phyloP scores from a whole-genome alignment of 2,329 filamentous ascomycete genomes.

The Claviceps africana region DNA sequence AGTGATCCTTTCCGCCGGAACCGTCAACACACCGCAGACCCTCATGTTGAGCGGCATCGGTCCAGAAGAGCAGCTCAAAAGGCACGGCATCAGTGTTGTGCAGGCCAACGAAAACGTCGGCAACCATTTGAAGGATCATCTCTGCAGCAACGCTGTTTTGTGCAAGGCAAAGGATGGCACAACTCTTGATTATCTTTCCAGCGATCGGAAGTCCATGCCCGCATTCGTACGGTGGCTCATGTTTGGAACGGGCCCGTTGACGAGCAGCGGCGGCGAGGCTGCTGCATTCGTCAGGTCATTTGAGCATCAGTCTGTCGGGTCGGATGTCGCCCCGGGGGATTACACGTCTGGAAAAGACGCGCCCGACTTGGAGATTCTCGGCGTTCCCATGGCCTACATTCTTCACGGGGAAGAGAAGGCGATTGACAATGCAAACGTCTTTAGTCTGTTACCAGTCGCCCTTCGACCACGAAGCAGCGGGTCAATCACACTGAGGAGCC shows the following conservation, averaged over 20 bases:
- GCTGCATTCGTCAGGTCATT: slow-evolving; percentile 9
- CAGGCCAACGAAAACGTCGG: slow-evolving; percentile 48
- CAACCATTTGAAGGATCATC: slow-evolving; percentile 28
- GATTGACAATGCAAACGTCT: slow-evolving; percentile 2
- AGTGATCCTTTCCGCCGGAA: slow-evolving; percentile 4
- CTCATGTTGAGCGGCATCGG: slow-evolving; percentile 5
- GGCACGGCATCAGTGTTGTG: slow-evolving; percentile 20
- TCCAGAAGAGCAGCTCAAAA: slow-evolving; percentile 1
- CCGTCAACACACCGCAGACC: slow-evolving; percentile 4
- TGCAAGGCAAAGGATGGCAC: slow-evolving; percentile 7
- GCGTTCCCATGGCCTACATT: slow-evolving; percentile 8
- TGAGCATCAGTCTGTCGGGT: slow-evolving; percentile 5
- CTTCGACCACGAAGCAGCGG: slow-evolving; percentile 9
- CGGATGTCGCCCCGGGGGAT: slow-evolving; percentile 6
- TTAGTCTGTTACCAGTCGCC: slow-evolving; percentile 6
- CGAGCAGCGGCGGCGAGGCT: slow-evolving; percentile 9
- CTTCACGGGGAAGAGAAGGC: slow-evolving; percentile 10
- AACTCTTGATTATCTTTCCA: slow-evolving; percentile 8
- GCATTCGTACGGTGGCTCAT: slow-evolving; percentile 8
- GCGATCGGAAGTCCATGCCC: slow-evolving; percentile 7
- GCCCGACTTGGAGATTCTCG: slow-evolving; percentile 9
- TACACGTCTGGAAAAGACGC: slow-evolving; percentile 8
- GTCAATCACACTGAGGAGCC: slow-evolving; percentile 7
- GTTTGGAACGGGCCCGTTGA: slow-evolving; percentile 8
- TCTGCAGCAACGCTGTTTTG: slow-evolving; percentile 6